Evolutionary conservation across 169 alveolate species (phyloP).

Genomic region (Plasmodium knowlesi): DNA sequence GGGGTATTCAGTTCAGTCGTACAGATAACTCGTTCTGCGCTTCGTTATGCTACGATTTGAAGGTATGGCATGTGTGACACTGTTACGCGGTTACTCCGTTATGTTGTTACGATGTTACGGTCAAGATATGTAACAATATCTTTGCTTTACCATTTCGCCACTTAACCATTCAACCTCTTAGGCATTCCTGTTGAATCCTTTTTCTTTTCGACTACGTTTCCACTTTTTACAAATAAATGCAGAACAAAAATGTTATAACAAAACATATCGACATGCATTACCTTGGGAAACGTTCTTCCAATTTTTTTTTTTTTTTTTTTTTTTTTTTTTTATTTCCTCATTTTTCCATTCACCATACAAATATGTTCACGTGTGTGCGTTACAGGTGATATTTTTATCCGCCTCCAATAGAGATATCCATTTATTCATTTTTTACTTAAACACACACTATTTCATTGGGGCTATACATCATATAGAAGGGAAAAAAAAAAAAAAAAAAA

Average conservation of each 20-base stretch:
- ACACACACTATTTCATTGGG: background rate
- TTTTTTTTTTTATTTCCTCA: background rate
- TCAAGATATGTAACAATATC: background rate
- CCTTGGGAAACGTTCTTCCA: background rate
- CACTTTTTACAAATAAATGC: background rate
- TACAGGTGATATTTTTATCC: background rate
- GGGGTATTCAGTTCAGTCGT: background rate
- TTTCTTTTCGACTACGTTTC: background rate
- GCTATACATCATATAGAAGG: background rate
- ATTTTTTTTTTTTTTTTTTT: background rate
- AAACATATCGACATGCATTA: background rate
- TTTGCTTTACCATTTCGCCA: background rate
- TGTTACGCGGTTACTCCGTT: background rate
- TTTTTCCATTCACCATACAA: background rate
- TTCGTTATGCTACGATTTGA: background rate
- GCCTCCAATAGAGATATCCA: background rate
- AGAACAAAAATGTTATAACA: background rate
- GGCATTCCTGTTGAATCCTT: background rate
- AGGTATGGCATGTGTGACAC: background rate
- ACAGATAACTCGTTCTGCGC: background rate
- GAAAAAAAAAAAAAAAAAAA: background rate
- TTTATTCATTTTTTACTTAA: background rate
- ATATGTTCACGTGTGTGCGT: background rate
- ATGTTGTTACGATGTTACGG: background rate
- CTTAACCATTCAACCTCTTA: background rate